phyloP scores from a whole-genome alignment of 2,329 filamentous ascomycete species.

The Colletotrichum sansevieriae region DNA sequence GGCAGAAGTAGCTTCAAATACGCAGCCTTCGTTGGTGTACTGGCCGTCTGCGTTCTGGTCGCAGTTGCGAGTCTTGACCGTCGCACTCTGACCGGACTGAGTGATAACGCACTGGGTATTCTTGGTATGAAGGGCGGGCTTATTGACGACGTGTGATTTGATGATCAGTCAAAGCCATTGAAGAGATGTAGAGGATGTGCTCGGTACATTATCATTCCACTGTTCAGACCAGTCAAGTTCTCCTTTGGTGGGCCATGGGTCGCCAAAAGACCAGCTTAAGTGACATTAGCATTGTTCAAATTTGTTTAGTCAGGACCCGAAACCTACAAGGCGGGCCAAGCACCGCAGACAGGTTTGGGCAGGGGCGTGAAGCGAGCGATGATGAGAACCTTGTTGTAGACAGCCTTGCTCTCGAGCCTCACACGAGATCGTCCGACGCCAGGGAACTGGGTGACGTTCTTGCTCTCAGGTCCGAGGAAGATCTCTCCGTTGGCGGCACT shows the following conservation, averaged over 20 bases:
- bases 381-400: slow-evolving; percentile 76
- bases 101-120: slow-evolving; percentile 52
- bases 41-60: slow-evolving; percentile 53
- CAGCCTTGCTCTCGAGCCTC: slow-evolving; percentile 72
- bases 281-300: slow-evolving; percentile 5
- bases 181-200: not conserved
- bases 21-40: slow-evolving; percentile 57
- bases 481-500: slow-evolving; percentile 50
- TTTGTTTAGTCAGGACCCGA: no score
- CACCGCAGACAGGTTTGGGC: slow-evolving; percentile 74
- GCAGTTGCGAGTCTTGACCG: slow-evolving; percentile 54
- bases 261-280: slow-evolving; percentile 61
- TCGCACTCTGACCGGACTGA: slow-evolving; percentile 47
- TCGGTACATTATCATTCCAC: slow-evolving; percentile 64
- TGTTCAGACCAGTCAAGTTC: slow-evolving; percentile 79
- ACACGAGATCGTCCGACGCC: slow-evolving; percentile 67
- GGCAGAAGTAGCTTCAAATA: slow-evolving; percentile 51
- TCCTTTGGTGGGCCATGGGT: slow-evolving; percentile 70
- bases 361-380: slow-evolving; percentile 79
- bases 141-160: slow-evolving; percentile 55
- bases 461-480: slow-evolving; percentile 55
- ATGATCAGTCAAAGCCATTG: slow-evolving; percentile 59
- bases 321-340: slow-evolving; percentile 77
- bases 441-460: slow-evolving; percentile 41
- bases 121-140: slow-evolving; percentile 70